These are phyloP conservation scores for Blastocystis hominis DNA, from an alignment of 352 stramenopile genomes.

Conservation along the genomic window DNA sequence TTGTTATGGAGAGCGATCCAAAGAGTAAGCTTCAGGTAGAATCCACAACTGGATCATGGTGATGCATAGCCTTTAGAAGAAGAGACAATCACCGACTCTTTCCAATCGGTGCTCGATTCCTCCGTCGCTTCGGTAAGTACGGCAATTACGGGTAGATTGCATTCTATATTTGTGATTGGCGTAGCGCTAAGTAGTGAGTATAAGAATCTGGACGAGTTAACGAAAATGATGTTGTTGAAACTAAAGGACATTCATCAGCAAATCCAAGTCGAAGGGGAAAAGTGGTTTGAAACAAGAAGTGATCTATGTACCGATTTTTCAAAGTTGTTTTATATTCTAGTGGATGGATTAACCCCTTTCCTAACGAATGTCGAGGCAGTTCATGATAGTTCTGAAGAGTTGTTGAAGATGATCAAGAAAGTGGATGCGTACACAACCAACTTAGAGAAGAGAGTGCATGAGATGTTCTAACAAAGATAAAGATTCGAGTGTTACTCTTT, in stretches of 20 bases:
- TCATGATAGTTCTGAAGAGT: background rate
- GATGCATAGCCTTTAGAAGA: background rate
- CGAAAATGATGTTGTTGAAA: constrained; percentile 27
- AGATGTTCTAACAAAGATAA: background rate
- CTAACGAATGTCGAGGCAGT: background rate
- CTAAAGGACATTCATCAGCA: constrained; percentile 32
- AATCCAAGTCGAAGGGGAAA: background rate
- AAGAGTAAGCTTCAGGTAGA: background rate
- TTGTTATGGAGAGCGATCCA: background rate
- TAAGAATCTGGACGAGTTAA: constrained; percentile 19
- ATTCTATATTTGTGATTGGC: background rate
- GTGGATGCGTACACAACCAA: background rate
- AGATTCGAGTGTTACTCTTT: background rate
- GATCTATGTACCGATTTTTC: background rate
- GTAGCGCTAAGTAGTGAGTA: constrained; percentile 17
- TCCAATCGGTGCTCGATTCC: background rate
- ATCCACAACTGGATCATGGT: background rate
- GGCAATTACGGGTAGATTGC: background rate
- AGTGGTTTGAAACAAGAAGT: background rate
- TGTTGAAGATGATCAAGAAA: constrained; percentile 4
- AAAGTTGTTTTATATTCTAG: background rate
- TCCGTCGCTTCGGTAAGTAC: background rate
- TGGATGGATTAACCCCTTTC: constrained; percentile 5
- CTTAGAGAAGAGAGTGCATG: background rate
- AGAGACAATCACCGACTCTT: background rate